Conservation (phyloP, 2,329 filamentous ascomycete species). For the Cryphonectria nitschkei region DNA sequence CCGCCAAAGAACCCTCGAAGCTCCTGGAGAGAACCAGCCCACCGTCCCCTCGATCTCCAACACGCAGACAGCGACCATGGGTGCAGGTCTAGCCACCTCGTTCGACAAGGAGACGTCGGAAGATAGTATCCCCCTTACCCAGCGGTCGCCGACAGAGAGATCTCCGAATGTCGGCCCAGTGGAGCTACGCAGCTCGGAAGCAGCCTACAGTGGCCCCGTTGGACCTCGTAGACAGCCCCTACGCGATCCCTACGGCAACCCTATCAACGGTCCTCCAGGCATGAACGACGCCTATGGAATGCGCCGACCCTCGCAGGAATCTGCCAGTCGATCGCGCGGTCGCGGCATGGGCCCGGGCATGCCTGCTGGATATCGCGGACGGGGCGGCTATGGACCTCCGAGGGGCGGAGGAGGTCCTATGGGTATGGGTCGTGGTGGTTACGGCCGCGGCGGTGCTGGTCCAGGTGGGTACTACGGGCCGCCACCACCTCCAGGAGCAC, state of each 20-base stretch:
- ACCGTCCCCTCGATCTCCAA: slow-evolving; percentile 59
- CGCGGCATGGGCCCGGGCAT: slow-evolving; percentile 47
- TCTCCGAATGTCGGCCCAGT: slow-evolving; percentile 51
- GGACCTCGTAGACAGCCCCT: slow-evolving; percentile 45
- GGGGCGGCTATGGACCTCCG: slow-evolving; percentile 4
- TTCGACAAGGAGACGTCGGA: slow-evolving; percentile 72
- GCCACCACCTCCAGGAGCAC: slow-evolving; percentile 34
- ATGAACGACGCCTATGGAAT: slow-evolving; percentile 48
- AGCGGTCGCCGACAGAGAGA: slow-evolving; percentile 63
- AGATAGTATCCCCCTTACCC: slow-evolving; percentile 72
- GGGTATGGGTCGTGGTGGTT: slow-evolving; percentile 42
- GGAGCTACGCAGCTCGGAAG: slow-evolving; percentile 44
- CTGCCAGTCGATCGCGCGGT: slow-evolving; percentile 55
- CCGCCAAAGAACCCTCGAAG: slow-evolving; percentile 56
- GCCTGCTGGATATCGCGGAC: slow-evolving; percentile 9
- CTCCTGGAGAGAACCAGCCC: slow-evolving; percentile 54
- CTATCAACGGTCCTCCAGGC: slow-evolving; percentile 44
- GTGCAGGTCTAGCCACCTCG: slow-evolving; percentile 45
- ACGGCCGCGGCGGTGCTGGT: slow-evolving; percentile 57
- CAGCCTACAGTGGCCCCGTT: slow-evolving; percentile 39
- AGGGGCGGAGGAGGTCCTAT: neutral
- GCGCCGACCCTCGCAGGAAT: slow-evolving; percentile 52
- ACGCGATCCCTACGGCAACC: slow-evolving; percentile 68
- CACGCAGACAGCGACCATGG: slow-evolving; percentile 56
- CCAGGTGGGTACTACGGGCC: slow-evolving; percentile 49